Conservation (phyloP, 768 basidiomycete genomes). For the Paxillus rubicundulus region DNA sequence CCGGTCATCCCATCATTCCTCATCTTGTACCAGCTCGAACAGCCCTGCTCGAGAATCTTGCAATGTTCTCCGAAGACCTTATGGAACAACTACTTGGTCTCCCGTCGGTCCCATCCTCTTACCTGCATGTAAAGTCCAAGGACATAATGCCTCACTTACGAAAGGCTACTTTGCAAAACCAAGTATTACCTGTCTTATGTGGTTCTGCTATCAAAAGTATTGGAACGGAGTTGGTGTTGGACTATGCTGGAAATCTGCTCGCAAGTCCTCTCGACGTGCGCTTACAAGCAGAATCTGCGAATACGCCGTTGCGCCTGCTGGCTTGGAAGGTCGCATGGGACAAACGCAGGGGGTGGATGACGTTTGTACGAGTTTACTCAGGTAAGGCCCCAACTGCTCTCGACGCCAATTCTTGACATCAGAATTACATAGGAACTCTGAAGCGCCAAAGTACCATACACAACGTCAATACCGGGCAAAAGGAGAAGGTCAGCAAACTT, state of each 20-base stretch:
- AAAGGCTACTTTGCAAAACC: slow-evolving; percentile 58
- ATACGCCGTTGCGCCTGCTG: slow-evolving; percentile 57
- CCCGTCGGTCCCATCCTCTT: slow-evolving; percentile 57
- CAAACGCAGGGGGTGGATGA: slow-evolving; percentile 85
- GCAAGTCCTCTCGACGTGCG: slow-evolving; percentile 73
- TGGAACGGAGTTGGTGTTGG: slow-evolving; percentile 77
- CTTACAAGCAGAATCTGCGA: slow-evolving; percentile 42
- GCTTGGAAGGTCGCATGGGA: slow-evolving; percentile 94
- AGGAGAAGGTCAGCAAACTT: slow-evolving; percentile 73
- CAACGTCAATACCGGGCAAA: slow-evolving; percentile 66
- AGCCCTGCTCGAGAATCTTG: slow-evolving; percentile 71
- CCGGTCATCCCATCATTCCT: slow-evolving; percentile 63
- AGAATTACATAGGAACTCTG: slow-evolving; percentile 49
- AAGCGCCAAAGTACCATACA: slow-evolving; percentile 57
- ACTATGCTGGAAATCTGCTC: slow-evolving; percentile 77
- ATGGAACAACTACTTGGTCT: slow-evolving; percentile 66
- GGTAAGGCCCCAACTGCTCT: slow-evolving; percentile 42
- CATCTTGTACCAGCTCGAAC: slow-evolving; percentile 67
- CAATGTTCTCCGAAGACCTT: slow-evolving; percentile 79
- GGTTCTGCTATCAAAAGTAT: slow-evolving; percentile 80
- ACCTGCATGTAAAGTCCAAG: slow-evolving; percentile 54
- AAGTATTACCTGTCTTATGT: slow-evolving; percentile 76
- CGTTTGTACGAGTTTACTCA: slow-evolving; percentile 85
- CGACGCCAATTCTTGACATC: slow-evolving; percentile 1
- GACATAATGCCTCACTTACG: slow-evolving; percentile 66